A percentile compares a stretch with the other conserved stretches of the same genome.
Evolutionary conservation across 1,284 basidiomycete species (phyloP).

Genomic region (Salmacisia buchloeana): DNA sequence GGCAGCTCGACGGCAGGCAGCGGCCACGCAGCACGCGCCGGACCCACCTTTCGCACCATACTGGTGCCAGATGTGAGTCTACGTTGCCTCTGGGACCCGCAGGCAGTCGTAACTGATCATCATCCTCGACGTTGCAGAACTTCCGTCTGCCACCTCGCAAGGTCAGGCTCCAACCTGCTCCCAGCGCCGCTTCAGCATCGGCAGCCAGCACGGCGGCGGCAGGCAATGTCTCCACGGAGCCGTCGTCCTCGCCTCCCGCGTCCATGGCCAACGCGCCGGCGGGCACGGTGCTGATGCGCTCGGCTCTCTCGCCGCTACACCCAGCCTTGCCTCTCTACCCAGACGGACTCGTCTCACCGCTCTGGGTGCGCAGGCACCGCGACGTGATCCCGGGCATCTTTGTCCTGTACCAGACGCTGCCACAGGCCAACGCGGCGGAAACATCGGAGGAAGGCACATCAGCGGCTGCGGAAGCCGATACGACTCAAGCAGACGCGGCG

Average conservation of each 20-base stretch:
- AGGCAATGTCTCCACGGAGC: background rate
- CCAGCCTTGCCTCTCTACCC: conserved; percentile 81
- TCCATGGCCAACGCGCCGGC: conserved; percentile 27
- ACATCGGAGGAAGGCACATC: background rate
- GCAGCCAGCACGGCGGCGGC: conserved; percentile 3
- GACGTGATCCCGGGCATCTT: conserved; percentile 85
- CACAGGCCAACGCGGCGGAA: conserved; percentile 54
- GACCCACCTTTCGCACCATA: conserved; percentile 1
- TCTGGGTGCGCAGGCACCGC: conserved; percentile 94
- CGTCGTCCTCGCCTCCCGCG: conserved; percentile 13
- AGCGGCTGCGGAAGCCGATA: conserved; percentile 23
- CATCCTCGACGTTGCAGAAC: conserved; percentile 51
- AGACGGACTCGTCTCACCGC: conserved; percentile 89
- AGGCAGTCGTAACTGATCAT: conserved; percentile 10
- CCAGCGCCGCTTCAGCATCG: background rate
- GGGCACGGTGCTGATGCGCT: conserved; percentile 56
- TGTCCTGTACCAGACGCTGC: conserved; percentile 77
- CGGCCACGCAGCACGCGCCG: too few relatives aligned
- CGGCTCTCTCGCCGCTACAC: conserved; percentile 82
- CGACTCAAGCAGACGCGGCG: conserved; percentile 64
- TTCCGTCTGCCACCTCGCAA: conserved; percentile 82
- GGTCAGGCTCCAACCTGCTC: conserved; percentile 14
- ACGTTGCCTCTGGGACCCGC: background rate
- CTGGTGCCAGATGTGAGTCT: conserved; percentile 5
- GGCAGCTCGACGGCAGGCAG: too few relatives aligned